Base-by-base conservation (phyloP, 768 basidiomycete species). In the Xerocomus brunneocitrinus region DNA sequence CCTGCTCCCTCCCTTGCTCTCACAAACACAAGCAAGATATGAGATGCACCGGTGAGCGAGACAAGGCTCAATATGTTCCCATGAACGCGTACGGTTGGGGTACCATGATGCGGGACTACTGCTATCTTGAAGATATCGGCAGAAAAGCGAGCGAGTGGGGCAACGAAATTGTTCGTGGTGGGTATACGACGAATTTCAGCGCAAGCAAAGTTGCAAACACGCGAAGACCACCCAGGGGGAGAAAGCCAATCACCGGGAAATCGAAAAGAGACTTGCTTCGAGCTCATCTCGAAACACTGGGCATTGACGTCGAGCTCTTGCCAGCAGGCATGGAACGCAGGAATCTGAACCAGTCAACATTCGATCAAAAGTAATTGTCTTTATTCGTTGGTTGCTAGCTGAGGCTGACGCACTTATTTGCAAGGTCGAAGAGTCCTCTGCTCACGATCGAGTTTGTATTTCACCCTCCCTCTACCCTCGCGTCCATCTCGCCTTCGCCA, bases 41-140 rank as follows among this genome's bases (percentile, higher is more conserved):
- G 14, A 76, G 76, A 13, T 93, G 91, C 64, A 78, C 80, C 0
- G 91, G 91, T 10, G 73, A 81, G 55, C 84, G 91, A 50, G 78
- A 93, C 72, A 85, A 84, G 62, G 82, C 75, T 0, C 78, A 77
- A 3, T 91, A 84, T 65, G 82, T 93, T 14, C 81, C 87, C 12
- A 86, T 94, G 83, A 92, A 90, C 60, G 65, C 82, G 60, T 95
- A 92, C 63, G 80, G 82, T 5, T 91, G 89, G 81, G 90, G 91
- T 8, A 78, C 80, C 27, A 86, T 95, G 84, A 88, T 92, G 84
- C 80, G 85, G 60, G 94, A 97, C 71, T 97, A 93, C 67, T 76
- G 77, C 39, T 94, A 84, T 66, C 74, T 97, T 58, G 94, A 97
- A 71, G 89, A 91, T 16, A 69, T 92, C 30, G 83, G 88, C 22